These are phyloP conservation scores for Aegilops sharonensis DNA, from an alignment of 176 grass and related monocot genomes.

Conservation along the genomic window DNA sequence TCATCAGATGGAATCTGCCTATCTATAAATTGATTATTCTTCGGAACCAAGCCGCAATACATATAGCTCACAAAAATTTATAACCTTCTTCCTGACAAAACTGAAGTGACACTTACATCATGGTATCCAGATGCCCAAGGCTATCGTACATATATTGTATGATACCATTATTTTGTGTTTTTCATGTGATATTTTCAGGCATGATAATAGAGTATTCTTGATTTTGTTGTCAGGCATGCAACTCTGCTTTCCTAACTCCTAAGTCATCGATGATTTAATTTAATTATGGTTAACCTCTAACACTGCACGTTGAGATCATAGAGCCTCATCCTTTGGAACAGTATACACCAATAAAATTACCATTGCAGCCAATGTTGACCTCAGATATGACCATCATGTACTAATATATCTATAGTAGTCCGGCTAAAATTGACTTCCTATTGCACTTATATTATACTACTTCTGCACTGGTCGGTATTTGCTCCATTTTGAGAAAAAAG, in stretches of 20 bases:
- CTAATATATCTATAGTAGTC: background rate
- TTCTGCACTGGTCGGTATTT: background rate
- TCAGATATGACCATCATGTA: background rate
- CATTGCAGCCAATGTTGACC: background rate
- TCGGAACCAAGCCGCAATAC: background rate
- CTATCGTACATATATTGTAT: background rate
- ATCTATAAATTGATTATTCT: background rate
- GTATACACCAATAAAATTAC: background rate
- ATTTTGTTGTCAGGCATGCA: background rate
- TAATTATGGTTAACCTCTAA: background rate
- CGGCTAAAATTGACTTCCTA: background rate
- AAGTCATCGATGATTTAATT: background rate
- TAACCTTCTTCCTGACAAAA: background rate
- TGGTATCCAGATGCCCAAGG: background rate
- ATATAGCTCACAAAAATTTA: background rate
- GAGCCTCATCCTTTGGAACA: background rate
- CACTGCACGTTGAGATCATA: background rate
- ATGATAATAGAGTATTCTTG: too few relatives aligned
- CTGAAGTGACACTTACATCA: background rate
- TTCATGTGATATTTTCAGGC: background rate
- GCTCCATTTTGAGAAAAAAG: background rate
- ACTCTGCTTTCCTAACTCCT: background rate
- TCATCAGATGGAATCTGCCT: constrained; percentile 35
- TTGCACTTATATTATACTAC: background rate
- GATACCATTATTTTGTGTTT: background rate